Conservation (phyloP, 2,329 filamentous ascomycete species). For the Salinomyces thailandicus region DNA sequence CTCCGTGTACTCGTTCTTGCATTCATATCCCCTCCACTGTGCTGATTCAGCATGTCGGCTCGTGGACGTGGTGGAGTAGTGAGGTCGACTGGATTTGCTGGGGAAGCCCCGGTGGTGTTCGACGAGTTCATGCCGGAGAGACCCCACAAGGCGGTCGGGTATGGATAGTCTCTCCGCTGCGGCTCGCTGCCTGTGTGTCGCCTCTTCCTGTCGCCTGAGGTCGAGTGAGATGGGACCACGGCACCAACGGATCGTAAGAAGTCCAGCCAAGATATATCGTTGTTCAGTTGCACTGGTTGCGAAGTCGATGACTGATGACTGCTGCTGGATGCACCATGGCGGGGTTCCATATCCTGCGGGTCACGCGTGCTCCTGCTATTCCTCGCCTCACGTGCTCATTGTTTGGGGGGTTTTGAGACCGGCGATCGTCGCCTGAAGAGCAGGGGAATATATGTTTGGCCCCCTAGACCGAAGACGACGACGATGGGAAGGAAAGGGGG, state of each 20-base stretch:
- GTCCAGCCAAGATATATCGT: conserved; percentile 16
- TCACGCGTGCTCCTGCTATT: no score
- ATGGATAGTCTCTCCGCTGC: conserved; percentile 16
- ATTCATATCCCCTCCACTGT: not conserved
- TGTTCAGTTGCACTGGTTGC: not conserved
- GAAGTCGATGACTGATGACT: not conserved
- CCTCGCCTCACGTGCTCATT: no score
- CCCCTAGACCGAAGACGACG: no score
- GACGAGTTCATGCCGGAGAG: conserved; percentile 1
- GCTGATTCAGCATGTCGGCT: not conserved
- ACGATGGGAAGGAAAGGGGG: no score
- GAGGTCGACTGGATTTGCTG: conserved; percentile 17
- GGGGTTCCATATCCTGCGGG: not conserved
- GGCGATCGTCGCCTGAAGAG: no score
- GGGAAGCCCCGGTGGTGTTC: conserved; percentile 6
- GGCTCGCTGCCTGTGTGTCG: conserved; percentile 17
- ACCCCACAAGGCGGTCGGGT: conserved; percentile 5
- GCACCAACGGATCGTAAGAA: conserved; percentile 16
- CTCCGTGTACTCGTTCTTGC: conserved; percentile 1
- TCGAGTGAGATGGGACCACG: not conserved
- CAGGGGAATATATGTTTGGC: no score
- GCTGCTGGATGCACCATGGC: not conserved
- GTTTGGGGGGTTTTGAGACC: no score
- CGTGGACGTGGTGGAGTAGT: conserved; percentile 11
- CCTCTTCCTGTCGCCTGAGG: conserved; percentile 20